Base-by-base conservation (phyloP, 2,329 filamentous ascomycete species). In the Ophiostoma perfectum region DNA sequence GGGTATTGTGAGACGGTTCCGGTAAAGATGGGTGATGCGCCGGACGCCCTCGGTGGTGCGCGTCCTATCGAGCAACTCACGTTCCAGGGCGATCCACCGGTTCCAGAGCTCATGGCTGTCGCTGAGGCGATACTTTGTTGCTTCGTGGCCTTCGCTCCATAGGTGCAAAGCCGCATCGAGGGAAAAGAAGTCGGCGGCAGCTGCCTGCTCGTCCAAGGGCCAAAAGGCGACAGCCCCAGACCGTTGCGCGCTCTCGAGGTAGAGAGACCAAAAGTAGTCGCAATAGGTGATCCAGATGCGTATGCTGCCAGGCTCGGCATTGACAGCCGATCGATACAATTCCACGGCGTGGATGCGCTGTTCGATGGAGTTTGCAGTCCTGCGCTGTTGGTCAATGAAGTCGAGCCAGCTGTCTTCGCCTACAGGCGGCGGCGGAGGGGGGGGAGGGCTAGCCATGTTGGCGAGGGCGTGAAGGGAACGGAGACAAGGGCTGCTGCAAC, bases 71-170 rank as follows among this genome's bases (percentile, higher is more conserved):
- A 93, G 82, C 72, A 90, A 85, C 72, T 90, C 86, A 76, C 90
- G 82, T 75, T 93, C 83, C 64, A 92, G 84, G 67, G 88, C 86
- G 60, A 92, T 82, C 84, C 90, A 94, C 72, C 88, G 87, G 75
- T 93, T 86, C 91, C 91, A 96, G 11, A 95, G 83, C 68, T 87
- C 78, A 75, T 93, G 88, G 75, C 91, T 94, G 76, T 93, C 90
- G 75, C 86, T 86, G 69, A 95, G 80, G 70, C 90, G 89, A 77
- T 89, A 91, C 75, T 88, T 86, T 67, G 91, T 90, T 58, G 87
- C 85, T 70, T 88, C 84, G 72, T 91, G 88, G 47, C 86, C 91
- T 74, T 90, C 84, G 75, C 88, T 86, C 84, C 91, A 91, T 1
- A 91, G 83, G 67, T 86, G 84, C 67, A 91, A 79, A 63, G 90